Evolutionary conservation across 768 basidiomycete species (phyloP).

Genomic region (Rhodosporidiobolus sp.): DNA sequence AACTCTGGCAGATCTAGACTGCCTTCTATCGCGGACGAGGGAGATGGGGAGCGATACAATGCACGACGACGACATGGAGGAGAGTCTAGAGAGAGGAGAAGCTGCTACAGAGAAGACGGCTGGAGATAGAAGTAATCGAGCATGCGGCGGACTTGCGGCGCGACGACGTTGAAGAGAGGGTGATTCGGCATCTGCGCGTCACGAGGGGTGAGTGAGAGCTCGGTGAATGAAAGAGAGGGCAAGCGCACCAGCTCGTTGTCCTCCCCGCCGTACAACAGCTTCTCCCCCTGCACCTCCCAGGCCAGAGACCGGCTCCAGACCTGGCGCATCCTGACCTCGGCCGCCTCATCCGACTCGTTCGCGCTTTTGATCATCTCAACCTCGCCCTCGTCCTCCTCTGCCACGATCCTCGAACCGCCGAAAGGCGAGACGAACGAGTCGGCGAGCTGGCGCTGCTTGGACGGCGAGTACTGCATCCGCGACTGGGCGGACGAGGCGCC

Average conservation of each 20-base stretch:
- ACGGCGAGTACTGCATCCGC: conserved; percentile 57
- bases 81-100: neutral
- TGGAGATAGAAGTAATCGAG: conserved; percentile 35
- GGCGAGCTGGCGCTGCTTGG: conserved; percentile 49
- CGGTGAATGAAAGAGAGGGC: neutral
- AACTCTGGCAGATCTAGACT: too few relatives aligned
- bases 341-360: neutral
- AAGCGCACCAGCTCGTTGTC: conserved; percentile 45
- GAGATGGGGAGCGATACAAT: neutral
- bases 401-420: neutral
- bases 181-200: conserved; percentile 28
- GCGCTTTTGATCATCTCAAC: conserved; percentile 11
- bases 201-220: neutral
- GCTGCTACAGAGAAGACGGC: neutral
- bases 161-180: conserved; percentile 37
- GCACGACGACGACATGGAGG: neutral
- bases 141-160: neutral
- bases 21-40: neutral
- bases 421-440: conserved; percentile 28
- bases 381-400: neutral
- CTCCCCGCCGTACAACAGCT: conserved; percentile 59
- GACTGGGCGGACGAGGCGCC: conserved; percentile 89
- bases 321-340: conserved; percentile 49
- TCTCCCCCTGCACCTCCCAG: conserved; percentile 64
- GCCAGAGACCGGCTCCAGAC: conserved; percentile 60